Conservation (phyloP, 805 yeast genomes). For the Candida boidinii region DNA sequence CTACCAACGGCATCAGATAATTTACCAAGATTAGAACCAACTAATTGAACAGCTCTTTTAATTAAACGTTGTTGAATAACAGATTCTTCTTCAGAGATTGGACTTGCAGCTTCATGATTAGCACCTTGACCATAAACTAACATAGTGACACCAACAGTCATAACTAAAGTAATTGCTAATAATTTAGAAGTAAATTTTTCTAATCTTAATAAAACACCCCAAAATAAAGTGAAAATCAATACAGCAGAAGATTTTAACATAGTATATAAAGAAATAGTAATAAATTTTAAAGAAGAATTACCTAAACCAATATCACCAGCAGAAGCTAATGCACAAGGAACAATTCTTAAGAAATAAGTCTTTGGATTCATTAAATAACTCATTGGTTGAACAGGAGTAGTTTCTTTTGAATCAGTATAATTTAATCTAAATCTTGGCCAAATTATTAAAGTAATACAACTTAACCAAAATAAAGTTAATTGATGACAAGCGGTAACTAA, state of each 20-base stretch:
- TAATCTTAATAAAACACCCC: slow-evolving; percentile 68
- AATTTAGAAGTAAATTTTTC: slow-evolving; percentile 64
- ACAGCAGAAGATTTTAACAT: slow-evolving; percentile 83
- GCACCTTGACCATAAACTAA: slow-evolving; percentile 50
- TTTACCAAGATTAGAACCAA: no score
- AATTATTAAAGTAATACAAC: slow-evolving; percentile 34
- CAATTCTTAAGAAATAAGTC: slow-evolving; percentile 40
- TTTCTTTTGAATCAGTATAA: slow-evolving; percentile 6
- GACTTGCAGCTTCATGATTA: slow-evolving; percentile 6
- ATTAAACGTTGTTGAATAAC: slow-evolving; percentile 13
- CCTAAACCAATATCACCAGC: slow-evolving; percentile 90
- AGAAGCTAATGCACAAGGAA: slow-evolving; percentile 80
- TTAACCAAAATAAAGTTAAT: slow-evolving; percentile 45
- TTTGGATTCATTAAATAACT: slow-evolving; percentile 21
- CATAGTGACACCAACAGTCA: slow-evolving; percentile 78
- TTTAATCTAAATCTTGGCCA: slow-evolving; percentile 39
- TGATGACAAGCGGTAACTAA: slow-evolving; percentile 79
- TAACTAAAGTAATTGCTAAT: slow-evolving; percentile 54
- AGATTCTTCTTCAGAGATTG: slow-evolving; percentile 3
- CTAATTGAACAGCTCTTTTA: slow-evolving; percentile 9
- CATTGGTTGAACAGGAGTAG: slow-evolving; percentile 8
- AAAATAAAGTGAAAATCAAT: slow-evolving; percentile 67
- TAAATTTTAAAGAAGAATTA: slow-evolving; percentile 66
- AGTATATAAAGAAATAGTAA: slow-evolving; percentile 75
- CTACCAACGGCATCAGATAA: slow-evolving; percentile 3